A percentile compares a stretch with the other conserved stretches of the same genome.
These are phyloP conservation scores for Chaetomium olivaceum DNA, from an alignment of 2,329 filamentous ascomycete species.

Conservation along the genomic window DNA sequence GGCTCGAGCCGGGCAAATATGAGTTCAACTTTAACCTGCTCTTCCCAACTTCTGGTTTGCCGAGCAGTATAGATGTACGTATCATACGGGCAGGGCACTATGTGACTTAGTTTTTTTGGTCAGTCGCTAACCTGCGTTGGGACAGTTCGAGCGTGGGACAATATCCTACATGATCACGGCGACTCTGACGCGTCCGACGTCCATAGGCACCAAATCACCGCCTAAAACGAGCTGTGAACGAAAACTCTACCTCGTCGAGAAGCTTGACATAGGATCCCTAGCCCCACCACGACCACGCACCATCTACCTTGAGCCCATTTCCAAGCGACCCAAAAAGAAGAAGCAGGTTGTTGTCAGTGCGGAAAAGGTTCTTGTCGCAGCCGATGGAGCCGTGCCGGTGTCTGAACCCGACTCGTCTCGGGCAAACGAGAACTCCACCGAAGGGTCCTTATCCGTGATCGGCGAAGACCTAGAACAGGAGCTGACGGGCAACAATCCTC, in stretches of 20 bases:
- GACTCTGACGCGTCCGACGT: slow-evolving; percentile 83
- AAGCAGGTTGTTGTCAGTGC: slow-evolving; percentile 50
- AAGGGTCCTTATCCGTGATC: slow-evolving; percentile 41
- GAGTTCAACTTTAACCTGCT: slow-evolving; percentile 63
- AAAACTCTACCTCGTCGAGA: slow-evolving; percentile 77
- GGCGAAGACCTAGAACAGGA: slow-evolving; percentile 46
- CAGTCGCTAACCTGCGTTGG: not conserved
- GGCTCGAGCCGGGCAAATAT: slow-evolving; percentile 71
- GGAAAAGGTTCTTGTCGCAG: slow-evolving; percentile 43
- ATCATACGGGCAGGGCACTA: not conserved
- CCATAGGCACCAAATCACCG: slow-evolving; percentile 57
- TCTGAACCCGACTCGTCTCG: slow-evolving; percentile 44
- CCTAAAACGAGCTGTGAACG: slow-evolving; percentile 78
- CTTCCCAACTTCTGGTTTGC: slow-evolving; percentile 49
- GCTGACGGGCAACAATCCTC: slow-evolving; percentile 39
- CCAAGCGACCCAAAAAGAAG: slow-evolving; percentile 66
- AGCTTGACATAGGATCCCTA: slow-evolving; percentile 79
- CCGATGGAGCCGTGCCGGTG: slow-evolving; percentile 41
- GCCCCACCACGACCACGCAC: slow-evolving; percentile 73
- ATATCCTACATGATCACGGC: slow-evolving; percentile 90
- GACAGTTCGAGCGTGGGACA: slow-evolving; percentile 89
- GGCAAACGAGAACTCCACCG: slow-evolving; percentile 42
- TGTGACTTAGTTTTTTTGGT: not conserved
- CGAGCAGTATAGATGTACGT: slow-evolving; percentile 93
- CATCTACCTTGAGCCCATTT: slow-evolving; percentile 85